Conservation (phyloP, 345 rosid species). For the Lumnitzera racemosa region DNA sequence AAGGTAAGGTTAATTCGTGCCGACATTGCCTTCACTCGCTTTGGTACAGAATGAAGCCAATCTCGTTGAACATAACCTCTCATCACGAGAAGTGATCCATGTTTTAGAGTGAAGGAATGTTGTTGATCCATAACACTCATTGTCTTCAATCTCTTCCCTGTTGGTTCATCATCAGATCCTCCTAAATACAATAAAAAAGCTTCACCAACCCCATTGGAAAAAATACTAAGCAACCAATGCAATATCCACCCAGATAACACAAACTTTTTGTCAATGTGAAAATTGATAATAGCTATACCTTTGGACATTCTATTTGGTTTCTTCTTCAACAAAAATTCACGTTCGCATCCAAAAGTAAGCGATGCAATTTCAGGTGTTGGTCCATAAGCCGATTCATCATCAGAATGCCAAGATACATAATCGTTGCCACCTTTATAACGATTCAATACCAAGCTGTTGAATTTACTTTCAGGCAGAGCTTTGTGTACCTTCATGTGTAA, state of each 20-base stretch:
- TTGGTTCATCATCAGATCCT: slow-evolving; percentile 36
- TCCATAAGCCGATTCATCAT: slow-evolving; percentile 77
- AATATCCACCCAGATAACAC: not conserved
- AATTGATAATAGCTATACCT: slow-evolving; percentile 26
- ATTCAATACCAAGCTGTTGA: slow-evolving; percentile 80
- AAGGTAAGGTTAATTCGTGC: slow-evolving; percentile 78
- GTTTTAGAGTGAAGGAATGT: slow-evolving; percentile 52
- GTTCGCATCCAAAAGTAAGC: slow-evolving; percentile 82
- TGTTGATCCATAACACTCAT: slow-evolving; percentile 35
- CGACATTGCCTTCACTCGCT: slow-evolving; percentile 56
- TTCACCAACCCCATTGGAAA: too few relatives aligned
- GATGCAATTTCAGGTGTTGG: slow-evolving; percentile 72
- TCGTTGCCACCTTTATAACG: slow-evolving; percentile 71
- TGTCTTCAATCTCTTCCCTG: slow-evolving; percentile 43
- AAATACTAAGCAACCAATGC: not conserved
- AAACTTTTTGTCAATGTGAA: not conserved
- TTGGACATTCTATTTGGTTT: slow-evolving; percentile 32
- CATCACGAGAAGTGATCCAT: slow-evolving; percentile 82
- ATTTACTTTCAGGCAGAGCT: slow-evolving; percentile 68
- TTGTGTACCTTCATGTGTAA: slow-evolving; percentile 46
- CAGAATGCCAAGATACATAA: slow-evolving; percentile 86
- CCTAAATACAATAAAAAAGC: slow-evolving; percentile 2
- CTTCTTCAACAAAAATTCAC: slow-evolving; percentile 72
- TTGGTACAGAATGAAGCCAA: slow-evolving; percentile 88
- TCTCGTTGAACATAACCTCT: slow-evolving; percentile 81